Evolutionary conservation across 176 grass and related monocot genomes (phyloP).

Genomic region (Carex scoparia): DNA sequence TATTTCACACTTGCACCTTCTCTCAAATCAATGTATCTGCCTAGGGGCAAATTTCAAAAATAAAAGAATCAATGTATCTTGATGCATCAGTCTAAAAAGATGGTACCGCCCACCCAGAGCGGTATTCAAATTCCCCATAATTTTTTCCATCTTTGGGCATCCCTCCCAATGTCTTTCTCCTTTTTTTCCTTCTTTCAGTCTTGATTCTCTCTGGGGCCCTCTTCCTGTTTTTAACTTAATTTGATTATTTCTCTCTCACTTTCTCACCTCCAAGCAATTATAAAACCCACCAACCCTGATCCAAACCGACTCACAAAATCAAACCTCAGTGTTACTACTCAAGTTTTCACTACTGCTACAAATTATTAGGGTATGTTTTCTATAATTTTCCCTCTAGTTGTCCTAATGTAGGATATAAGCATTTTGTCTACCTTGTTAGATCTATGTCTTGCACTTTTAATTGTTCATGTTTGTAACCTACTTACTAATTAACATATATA

Average conservation of each 20-base stretch:
- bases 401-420: neutral
- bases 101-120: constrained; percentile 50
- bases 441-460: neutral
- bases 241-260: constrained; percentile 23
- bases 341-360: constrained; percentile 8
- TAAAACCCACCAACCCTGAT: constrained; percentile 27
- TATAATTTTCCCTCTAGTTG: neutral
- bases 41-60: neutral
- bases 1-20: constrained; percentile 22
- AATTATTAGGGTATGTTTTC: constrained; percentile 15
- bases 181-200: constrained; percentile 74
- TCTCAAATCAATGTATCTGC: constrained; percentile 15
- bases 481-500: neutral
- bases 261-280: constrained; percentile 22
- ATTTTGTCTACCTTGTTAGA: neutral
- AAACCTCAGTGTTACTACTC: neutral
- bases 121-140: constrained; percentile 68
- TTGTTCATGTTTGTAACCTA: neutral
- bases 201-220: constrained; percentile 31
- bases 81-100: constrained; percentile 73
- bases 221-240: constrained; percentile 19
- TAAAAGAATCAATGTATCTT: constrained; percentile 5
- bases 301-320: constrained; percentile 16
- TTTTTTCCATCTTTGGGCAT: constrained; percentile 43
- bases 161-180: constrained; percentile 69